A percentile compares a stretch with the other conserved stretches of the same genome.
phyloP scores from a whole-genome alignment of 345 rosid genomes.

The Camelina laxa region DNA sequence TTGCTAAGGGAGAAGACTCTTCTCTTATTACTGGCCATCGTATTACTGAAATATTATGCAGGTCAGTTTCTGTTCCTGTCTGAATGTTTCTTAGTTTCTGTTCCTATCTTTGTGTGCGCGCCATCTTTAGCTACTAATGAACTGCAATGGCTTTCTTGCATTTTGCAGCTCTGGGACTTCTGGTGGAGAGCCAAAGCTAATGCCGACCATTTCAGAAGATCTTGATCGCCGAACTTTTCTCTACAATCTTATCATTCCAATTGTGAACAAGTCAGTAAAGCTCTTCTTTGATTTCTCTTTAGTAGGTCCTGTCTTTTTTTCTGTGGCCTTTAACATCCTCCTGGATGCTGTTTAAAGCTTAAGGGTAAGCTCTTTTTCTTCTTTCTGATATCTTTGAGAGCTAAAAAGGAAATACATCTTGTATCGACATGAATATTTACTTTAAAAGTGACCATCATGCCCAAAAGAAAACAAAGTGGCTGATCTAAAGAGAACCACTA shows the following conservation, averaged over 20 bases:
- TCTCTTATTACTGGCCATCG: slow-evolving; percentile 70
- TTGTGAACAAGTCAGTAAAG: slow-evolving; percentile 72
- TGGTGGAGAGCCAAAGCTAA: slow-evolving; percentile 87
- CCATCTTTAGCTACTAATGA: slow-evolving; percentile 10
- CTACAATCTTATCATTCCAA: slow-evolving; percentile 82
- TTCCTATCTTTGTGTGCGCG: slow-evolving; percentile 49
- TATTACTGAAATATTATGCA: slow-evolving; percentile 83
- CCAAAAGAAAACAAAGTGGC: slow-evolving; percentile 12
- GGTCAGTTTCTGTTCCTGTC: slow-evolving; percentile 60
- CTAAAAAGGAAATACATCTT: not conserved
- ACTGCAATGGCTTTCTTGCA: slow-evolving; percentile 4
- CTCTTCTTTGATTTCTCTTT: not conserved
- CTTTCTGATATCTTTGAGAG: slow-evolving; percentile 10
- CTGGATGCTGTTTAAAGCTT: slow-evolving; percentile 6
- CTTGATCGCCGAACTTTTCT: slow-evolving; percentile 85
- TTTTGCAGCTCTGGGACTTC: slow-evolving; percentile 89
- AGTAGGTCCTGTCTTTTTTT: not conserved
- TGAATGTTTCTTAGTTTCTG: slow-evolving; percentile 68
- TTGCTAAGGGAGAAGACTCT: slow-evolving; percentile 77
- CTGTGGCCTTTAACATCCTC: slow-evolving; percentile 6
- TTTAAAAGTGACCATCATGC: not conserved
- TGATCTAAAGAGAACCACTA: slow-evolving; percentile 40
- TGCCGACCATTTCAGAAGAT: slow-evolving; percentile 94
- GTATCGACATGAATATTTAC: slow-evolving; percentile 10
- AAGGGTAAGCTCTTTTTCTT: not conserved